Conservation (phyloP, 257 asterid species). For the Nyctanthes arbortristis region DNA sequence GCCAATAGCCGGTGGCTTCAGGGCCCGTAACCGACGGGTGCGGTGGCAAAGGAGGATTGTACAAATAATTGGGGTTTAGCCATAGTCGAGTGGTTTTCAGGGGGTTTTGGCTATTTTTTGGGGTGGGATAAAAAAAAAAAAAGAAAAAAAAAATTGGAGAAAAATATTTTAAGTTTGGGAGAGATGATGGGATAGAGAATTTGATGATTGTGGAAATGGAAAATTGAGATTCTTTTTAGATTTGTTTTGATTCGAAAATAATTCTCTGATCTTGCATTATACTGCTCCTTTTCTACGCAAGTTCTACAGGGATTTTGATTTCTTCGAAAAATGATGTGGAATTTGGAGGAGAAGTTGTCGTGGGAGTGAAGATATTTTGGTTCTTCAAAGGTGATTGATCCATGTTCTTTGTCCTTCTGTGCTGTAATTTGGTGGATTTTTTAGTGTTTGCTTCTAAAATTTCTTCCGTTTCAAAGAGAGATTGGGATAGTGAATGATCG, state of each 20-base stretch:
- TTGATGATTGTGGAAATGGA: slow-evolving; percentile 17
- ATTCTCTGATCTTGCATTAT: slow-evolving; percentile 31
- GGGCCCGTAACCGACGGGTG: slow-evolving; percentile 42
- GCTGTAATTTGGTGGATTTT: slow-evolving; percentile 23
- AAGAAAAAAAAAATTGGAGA: not conserved
- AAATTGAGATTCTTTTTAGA: slow-evolving; percentile 19
- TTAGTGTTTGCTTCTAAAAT: slow-evolving; percentile 18
- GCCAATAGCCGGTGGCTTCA: slow-evolving; percentile 45
- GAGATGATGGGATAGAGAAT: slow-evolving; percentile 15
- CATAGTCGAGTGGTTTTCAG: slow-evolving; percentile 55
- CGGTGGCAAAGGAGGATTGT: slow-evolving; percentile 65
- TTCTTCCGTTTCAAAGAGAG: not conserved
- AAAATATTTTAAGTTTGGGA: slow-evolving; percentile 6
- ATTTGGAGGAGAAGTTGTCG: slow-evolving; percentile 29
- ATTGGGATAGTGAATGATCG: slow-evolving; percentile 12
- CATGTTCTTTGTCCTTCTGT: slow-evolving; percentile 25
- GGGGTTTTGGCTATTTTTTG: slow-evolving; percentile 62
- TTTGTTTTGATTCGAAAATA: slow-evolving; percentile 13
- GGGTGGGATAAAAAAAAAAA: too few relatives aligned
- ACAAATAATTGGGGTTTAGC: slow-evolving; percentile 89
- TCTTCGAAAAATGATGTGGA: slow-evolving; percentile 26
- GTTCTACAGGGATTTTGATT: slow-evolving; percentile 25
- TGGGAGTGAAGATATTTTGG: slow-evolving; percentile 29
- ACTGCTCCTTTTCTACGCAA: slow-evolving; percentile 8
- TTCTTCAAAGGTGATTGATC: slow-evolving; percentile 42